Conservation (phyloP, 2,329 filamentous ascomycete species). For the Colletotrichum lini region DNA sequence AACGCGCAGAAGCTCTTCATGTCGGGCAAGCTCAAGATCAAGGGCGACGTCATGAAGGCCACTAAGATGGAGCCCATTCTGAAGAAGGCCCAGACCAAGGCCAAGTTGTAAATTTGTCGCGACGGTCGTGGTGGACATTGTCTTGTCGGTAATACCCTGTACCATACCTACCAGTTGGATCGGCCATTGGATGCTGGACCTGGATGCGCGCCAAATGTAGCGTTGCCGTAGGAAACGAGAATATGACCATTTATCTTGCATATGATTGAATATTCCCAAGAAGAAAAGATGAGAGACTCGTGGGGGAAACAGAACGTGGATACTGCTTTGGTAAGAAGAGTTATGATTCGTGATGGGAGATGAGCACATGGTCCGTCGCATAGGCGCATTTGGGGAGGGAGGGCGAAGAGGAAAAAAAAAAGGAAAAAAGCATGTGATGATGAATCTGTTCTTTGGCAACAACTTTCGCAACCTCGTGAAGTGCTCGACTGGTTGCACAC, state of each 20-base stretch:
- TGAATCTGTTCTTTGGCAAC: background rate
- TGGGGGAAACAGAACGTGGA: background rate
- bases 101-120: slow-evolving; percentile 79
- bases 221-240: slow-evolving; percentile 35
- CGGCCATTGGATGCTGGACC: slow-evolving; percentile 6
- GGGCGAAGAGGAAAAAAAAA: accelerated
- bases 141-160: slow-evolving; percentile 42
- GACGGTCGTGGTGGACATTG: slow-evolving; percentile 7
- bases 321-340: background rate
- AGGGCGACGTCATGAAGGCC: slow-evolving; percentile 98
- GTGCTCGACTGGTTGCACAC: background rate
- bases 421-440: slow-evolving; percentile 8
- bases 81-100: slow-evolving; percentile 87
- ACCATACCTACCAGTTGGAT: slow-evolving; percentile 33
- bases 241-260: slow-evolving; percentile 23
- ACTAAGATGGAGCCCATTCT: slow-evolving; percentile 96
- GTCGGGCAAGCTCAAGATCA: slow-evolving; percentile 98
- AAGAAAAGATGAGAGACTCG: too few relatives aligned
- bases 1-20: slow-evolving; percentile 98
- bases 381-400: too few relatives aligned
- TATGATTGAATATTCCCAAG: background rate
- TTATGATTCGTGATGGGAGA: background rate
- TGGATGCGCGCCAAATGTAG: slow-evolving; percentile 19
- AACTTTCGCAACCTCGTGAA: background rate
- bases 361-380: background rate